Base-by-base conservation (phyloP, 495 filamentous ascomycete genomes). In the Aspergillus nidulans region DNA sequence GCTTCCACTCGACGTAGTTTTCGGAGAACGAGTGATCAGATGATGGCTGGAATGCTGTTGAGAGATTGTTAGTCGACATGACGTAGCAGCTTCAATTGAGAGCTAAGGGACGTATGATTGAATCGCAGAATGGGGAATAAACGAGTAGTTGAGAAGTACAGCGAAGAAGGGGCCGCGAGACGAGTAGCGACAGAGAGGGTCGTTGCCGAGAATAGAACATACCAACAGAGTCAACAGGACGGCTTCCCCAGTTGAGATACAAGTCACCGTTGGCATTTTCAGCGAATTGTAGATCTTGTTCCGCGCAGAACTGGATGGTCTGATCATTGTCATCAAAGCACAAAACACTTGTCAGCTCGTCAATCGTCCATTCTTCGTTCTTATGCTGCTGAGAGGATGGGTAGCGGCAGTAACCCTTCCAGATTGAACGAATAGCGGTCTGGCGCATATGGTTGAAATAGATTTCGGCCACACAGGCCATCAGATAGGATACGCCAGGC, bases 401-500 rank as follows among this genome's bases (percentile, higher is more conserved):
- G 30, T 67, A 69, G 18, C 78, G 78, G 28, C 74, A 74, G 55
- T 80, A 85, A 6, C 69, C 77, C 48, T 74, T 78, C 72, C 73
- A 81, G 9, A 97, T 81, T 2, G 85, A 80, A 52, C 85, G 84
- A 41, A 97, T 77, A 5, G 91, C 85, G 18, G 78, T 83, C 55
- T 86, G 85, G 19, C 94, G 89, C 21, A 97, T 76, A 15, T 83
- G 74, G 48, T 85, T 88, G 71, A 97, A 97, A 59, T 91, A 89
- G 15, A 92, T 85, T 65, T 97, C 92, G 2, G 92, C 91, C 36
- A 96, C 86, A 66, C 92, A 97, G 6, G 88, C 92, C 87, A 95
- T 92, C 18, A 92, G 80, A 68, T 96, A 97, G 0, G 92, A 90
- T 1, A 91, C 82, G 47, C 77, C 69, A 1, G 79, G 78, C 9